Base-by-base conservation (phyloP, 805 yeast species). In the Wickerhamomyces bovis region DNA sequence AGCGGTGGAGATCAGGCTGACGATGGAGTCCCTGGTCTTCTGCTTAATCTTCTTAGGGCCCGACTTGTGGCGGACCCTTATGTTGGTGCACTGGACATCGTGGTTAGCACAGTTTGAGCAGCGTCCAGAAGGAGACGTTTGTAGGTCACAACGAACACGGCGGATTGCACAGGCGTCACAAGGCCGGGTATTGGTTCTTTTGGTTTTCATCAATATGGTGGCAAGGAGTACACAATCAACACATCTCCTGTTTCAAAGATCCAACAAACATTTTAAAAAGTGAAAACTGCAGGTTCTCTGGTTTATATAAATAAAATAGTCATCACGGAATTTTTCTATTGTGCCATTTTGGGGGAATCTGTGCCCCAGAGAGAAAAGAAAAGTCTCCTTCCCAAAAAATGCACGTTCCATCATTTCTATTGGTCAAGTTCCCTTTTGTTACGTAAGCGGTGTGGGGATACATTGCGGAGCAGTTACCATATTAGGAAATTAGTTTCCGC, bases 81-180 rank as follows among this genome's bases (percentile, higher is more conserved):
- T 21, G 41, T 55, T 56, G 12, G 60, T 57, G 39, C 62, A 57
- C 38, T 48, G 44, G 23, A 57, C 45, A 15, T 49, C 43, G 40
- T 57, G 62, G 39, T 53, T 56, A 4, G 45, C 41, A 41, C 62
- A 57, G 43, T 52, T 57, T 13, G 58, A 44, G 38, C 62, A 57
- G 13, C 47, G 22, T 10, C 53, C 53, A 4, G 47, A 45, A 3
- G 53, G 19, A 23, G 40, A 38, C 10, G 48, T 44, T 22, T 48
- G 51, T 3, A 52, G n/a, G 41, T 57, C 58, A 39, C 61, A 57
- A 10, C 57, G 50, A 28, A 57, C 60, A 22, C 60, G 49, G 44
- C 61, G 53, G 3, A 57, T 56, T 9, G 61, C 58, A 50, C 61
- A 57, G 13, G 58, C 61, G 22, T 57, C 61, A 41, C 61, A 57